phyloP scores from a whole-genome alignment of 2,329 filamentous ascomycete species.

The Paecilomyces variotii region DNA sequence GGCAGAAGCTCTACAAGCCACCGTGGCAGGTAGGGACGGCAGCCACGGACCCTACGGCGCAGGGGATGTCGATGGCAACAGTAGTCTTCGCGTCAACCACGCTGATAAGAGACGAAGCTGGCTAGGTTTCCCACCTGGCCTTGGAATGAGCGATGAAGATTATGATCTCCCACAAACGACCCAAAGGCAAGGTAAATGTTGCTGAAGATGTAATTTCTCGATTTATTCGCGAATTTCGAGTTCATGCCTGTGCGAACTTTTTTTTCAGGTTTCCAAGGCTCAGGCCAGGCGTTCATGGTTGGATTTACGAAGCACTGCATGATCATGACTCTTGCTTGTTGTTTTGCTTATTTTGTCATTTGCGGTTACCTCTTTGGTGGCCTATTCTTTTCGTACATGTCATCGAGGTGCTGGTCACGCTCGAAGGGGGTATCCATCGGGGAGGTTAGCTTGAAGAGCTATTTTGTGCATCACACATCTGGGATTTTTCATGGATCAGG shows the following conservation, averaged over 20 bases:
- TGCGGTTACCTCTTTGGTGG: not conserved
- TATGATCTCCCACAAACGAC: conserved; percentile 22
- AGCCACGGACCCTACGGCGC: conserved; percentile 42
- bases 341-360: not conserved
- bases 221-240: conserved; percentile 2
- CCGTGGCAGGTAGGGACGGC: conserved; percentile 33
- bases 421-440: not conserved
- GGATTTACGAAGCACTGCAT: not conserved
- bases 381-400: not conserved
- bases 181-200: conserved; percentile 32
- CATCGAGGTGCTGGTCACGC: not conserved
- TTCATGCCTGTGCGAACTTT: not conserved
- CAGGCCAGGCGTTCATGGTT: not conserved
- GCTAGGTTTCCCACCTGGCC: conserved; percentile 51
- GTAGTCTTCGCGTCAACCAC: conserved; percentile 52
- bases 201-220: conserved; percentile 18
- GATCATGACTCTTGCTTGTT: not conserved
- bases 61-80: conserved; percentile 37
- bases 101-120: conserved; percentile 60
- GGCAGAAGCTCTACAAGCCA: conserved; percentile 40
- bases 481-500: not conserved
- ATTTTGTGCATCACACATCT: not conserved
- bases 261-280: not conserved
- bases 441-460: not conserved
- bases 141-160: conserved; percentile 27